These are phyloP conservation scores for Perkinsus olseni DNA, from an alignment of 169 alveolate genomes.

Conservation along the genomic window DNA sequence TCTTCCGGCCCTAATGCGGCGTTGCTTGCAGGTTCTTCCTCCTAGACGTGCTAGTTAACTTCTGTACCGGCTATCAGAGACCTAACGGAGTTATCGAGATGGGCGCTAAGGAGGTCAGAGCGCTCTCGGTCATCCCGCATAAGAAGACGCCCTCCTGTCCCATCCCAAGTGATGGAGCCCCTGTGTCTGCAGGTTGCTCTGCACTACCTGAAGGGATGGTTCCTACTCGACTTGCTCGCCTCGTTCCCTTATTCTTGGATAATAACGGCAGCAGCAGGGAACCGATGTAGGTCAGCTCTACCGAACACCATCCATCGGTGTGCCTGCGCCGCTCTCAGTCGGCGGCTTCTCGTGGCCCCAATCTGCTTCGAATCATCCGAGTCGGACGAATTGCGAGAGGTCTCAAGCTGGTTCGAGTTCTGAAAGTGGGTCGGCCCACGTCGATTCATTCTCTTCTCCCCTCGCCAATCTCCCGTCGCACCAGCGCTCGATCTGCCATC, in stretches of 20 bases:
- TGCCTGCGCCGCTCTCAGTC: background rate
- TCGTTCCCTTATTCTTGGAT: background rate
- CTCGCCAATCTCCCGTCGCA: no score
- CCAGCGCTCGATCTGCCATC: no score
- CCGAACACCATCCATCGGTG: background rate
- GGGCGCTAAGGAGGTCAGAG: background rate
- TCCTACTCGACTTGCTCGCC: background rate
- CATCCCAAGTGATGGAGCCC: background rate
- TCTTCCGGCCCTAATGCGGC: background rate
- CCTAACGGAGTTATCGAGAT: background rate
- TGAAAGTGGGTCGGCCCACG: background rate
- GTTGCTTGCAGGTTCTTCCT: background rate
- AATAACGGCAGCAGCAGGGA: background rate
- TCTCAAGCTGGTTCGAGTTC: background rate
- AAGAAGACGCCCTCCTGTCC: background rate
- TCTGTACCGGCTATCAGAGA: background rate
- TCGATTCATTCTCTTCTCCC: no score
- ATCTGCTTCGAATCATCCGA: background rate
- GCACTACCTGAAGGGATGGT: background rate
- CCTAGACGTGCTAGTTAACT: background rate
- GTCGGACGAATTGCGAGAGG: background rate
- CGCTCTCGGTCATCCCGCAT: no score
- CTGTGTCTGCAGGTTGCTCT: background rate
- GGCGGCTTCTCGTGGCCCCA: background rate
- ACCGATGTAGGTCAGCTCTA: background rate